Conservation (phyloP, 768 basidiomycete species). For the Podaxis pistillaris region DNA sequence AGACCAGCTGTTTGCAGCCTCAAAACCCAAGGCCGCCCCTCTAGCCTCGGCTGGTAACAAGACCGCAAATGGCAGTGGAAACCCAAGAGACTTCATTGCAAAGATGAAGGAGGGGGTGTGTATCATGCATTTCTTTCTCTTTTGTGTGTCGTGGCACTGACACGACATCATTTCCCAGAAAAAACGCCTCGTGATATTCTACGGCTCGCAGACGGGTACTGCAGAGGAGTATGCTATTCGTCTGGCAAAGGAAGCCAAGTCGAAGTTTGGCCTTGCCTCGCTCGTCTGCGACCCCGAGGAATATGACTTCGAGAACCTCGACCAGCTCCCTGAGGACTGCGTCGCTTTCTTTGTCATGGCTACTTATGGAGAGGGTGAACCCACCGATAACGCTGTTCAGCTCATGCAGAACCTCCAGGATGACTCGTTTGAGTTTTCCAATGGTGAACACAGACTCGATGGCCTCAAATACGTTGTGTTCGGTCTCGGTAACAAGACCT, state of each 20-base stretch:
- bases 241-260: conserved; percentile 96
- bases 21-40: conserved; percentile 59
- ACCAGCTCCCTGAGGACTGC: conserved; percentile 82
- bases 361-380: conserved; percentile 98
- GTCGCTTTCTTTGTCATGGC: conserved; percentile 96
- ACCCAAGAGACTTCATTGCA: conserved; percentile 91
- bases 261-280: conserved; percentile 92
- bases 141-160: conserved; percentile 13
- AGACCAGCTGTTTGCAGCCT: conserved; percentile 71
- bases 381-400: conserved; percentile 95
- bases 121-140: conserved; percentile 18
- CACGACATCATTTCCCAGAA: conserved; percentile 51
- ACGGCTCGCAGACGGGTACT: conserved; percentile 97
- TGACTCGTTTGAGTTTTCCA: conserved; percentile 82
- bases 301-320: conserved; percentile 97
- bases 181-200: conserved; percentile 96
- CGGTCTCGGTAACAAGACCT: conserved; percentile 88
- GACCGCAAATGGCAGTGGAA: conserved; percentile 65
- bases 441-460: conserved; percentile 69
- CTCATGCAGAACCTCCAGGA: conserved; percentile 92
- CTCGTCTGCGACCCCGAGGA: conserved; percentile 99
- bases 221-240: conserved; percentile 98
- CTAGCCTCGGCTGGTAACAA: conserved; percentile 26
- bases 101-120: conserved; percentile 94
- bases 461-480: conserved; percentile 96